Evolutionary conservation across 306 rosid genomes (phyloP), one percentile per base, ranked within the genome.

Genomic region (Carpinus fangiana): DNA sequence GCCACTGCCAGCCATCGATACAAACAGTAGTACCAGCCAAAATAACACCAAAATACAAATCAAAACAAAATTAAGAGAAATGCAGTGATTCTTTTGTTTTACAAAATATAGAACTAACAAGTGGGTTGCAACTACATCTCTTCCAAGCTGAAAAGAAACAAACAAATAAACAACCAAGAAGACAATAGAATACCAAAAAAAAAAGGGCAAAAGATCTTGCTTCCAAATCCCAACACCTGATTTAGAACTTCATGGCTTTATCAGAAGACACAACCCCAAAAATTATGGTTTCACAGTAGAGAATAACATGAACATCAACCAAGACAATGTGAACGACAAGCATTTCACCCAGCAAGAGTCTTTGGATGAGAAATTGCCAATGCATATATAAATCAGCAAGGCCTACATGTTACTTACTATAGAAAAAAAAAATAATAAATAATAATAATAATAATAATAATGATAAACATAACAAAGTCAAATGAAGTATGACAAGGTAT

Each of bases 191-290:
- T 28, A 64, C 14, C 26, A 7, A 10, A 34, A 55, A 64, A 64
- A 36, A 34, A 16, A 16, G 70, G 47, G 70, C 21, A 64, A 64
- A 34, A 64, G 38, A 64, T 64, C 7, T 64, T 64, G 47, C 46
- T 28, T 34, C 34, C 1, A 64, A 64, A 17, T 36, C n/a, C 23
- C 47, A 64, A 34, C 31, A 20, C 10, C 45, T 64, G 70, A 64
- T 34, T 64, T 47, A 34, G 45, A 64, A 64, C 70, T 64, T 64
- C 70, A 64, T 14, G 46, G 47, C 5, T 64, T 64, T 47, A 64
- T 31, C 70, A 34, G 14, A 64, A 31, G 70, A 3, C 6, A 1
- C 13, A 64, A 16, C 23, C 65, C 65, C 14, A 59, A 59, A 59
- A 59, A 59, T 9, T 59, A 21, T 59, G 14, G 36, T 26, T 59